Evolutionary conservation across 192 early-diverging fungal genomes (phyloP).

Genomic region (Gigaspora rosea): DNA sequence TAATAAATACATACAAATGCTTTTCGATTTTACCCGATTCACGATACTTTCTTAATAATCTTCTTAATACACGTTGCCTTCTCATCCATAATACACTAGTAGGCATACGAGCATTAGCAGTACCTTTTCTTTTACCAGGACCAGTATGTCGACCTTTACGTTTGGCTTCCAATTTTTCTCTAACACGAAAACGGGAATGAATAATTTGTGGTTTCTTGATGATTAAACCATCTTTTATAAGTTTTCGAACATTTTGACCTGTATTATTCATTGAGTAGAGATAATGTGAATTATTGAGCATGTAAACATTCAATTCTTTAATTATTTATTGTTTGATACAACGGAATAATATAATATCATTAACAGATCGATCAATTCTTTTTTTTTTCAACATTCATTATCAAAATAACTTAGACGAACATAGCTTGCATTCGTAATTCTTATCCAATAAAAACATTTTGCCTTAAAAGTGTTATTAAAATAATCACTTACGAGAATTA

Average conservation of each 20-base stretch:
- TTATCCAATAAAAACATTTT: too few species aligned
- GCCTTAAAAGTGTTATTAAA: too few species aligned
- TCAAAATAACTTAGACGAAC: not conserved
- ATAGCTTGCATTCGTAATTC: not conserved
- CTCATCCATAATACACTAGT: constrained; percentile 96
- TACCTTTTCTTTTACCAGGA: constrained; percentile 92
- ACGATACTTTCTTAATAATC: constrained; percentile 95
- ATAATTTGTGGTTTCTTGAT: constrained; percentile 88
- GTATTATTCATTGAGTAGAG: not conserved
- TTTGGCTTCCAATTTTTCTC: constrained; percentile 91
- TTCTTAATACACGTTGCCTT: constrained; percentile 93
- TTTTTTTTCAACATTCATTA: not conserved
- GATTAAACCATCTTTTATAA: constrained; percentile 95
- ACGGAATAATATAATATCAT: not conserved
- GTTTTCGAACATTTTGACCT: constrained; percentile 96
- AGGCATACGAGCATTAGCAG: constrained; percentile 98
- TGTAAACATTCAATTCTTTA: too few species aligned
- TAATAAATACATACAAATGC: constrained; percentile 73
- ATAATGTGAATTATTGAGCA: too few species aligned
- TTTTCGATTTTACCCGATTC: constrained; percentile 97
- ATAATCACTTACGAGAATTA: constrained; percentile 87
- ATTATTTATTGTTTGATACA: too few species aligned
- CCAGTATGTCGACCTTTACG: constrained; percentile 96
- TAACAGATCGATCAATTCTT: not conserved
- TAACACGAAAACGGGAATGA: constrained; percentile 92